Percentiles rank a stretch among this genome's conserved stretches.
Evolutionary conservation across 1,139 yeast genomes (phyloP).

Genomic region (Kodamaea ohmeri): DNA sequence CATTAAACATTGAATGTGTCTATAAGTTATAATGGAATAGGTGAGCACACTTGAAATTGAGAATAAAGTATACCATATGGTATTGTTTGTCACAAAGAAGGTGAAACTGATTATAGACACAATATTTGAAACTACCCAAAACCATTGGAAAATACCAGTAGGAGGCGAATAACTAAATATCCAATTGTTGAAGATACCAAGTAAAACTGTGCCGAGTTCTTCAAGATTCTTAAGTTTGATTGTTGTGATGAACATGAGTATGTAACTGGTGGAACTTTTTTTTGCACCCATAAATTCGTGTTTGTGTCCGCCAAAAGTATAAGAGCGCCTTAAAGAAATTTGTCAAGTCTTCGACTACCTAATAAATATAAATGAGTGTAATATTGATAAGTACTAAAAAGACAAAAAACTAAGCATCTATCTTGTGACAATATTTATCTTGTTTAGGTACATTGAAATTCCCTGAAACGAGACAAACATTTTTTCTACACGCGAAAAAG

Average conservation of each 20-base stretch:
- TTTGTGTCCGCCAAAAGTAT: background rate
- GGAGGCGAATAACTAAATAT: background rate
- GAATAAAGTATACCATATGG: conserved; percentile 11
- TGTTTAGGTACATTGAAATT: background rate
- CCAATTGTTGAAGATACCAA: background rate
- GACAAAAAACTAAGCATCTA: no score
- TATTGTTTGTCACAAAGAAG: conserved; percentile 1
- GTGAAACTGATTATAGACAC: conserved; percentile 10
- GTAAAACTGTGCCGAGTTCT: background rate
- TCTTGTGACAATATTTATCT: no score
- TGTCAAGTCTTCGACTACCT: no score
- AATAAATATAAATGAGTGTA: no score
- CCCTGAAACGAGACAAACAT: background rate
- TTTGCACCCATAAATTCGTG: background rate
- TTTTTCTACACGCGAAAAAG: conserved; percentile 4
- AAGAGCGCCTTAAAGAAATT: no score
- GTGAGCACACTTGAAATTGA: conserved; percentile 16
- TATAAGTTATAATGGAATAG: conserved; percentile 22
- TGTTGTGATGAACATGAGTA: background rate
- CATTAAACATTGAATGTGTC: conserved; percentile 15
- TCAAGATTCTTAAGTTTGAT: background rate
- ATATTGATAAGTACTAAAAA: no score
- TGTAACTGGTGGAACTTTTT: background rate
- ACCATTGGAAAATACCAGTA: conserved; percentile 8
- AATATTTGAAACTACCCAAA: conserved; percentile 13